phyloP scores from a whole-genome alignment of 2,329 filamentous ascomycete genomes.

The Fusarium continuum region DNA sequence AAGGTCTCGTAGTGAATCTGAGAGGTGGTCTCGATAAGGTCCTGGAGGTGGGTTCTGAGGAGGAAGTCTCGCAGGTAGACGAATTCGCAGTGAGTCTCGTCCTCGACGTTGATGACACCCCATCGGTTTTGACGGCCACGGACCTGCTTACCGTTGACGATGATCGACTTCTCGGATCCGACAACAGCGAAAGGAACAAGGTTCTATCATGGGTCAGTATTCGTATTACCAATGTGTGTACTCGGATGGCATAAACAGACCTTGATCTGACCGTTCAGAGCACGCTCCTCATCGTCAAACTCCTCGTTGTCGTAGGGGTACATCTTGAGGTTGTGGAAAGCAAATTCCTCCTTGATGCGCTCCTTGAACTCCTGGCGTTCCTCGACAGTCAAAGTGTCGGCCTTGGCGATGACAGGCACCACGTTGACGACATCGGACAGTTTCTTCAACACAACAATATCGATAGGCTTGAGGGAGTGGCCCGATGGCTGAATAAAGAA shows the following conservation, averaged over 20 bases:
- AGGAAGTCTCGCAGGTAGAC: slow-evolving; percentile 98
- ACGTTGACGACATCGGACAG: slow-evolving; percentile 99
- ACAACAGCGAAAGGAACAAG: slow-evolving; percentile 98
- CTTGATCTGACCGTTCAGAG: slow-evolving; percentile 96
- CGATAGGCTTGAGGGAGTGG: slow-evolving; percentile 98
- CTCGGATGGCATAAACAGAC: slow-evolving; percentile 57
- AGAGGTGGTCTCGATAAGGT: slow-evolving; percentile 98
- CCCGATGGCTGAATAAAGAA: slow-evolving; percentile 99
- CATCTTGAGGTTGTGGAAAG: slow-evolving; percentile 99
- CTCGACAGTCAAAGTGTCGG: slow-evolving; percentile 93
- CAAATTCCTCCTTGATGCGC: slow-evolving; percentile 99
- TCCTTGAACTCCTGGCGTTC: slow-evolving; percentile 98
- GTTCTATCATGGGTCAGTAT: slow-evolving; percentile 65
- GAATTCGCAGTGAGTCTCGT: slow-evolving; percentile 99
- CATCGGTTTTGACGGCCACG: slow-evolving; percentile 98
- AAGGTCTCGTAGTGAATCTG: slow-evolving; percentile 99
- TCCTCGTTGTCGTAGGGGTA: slow-evolving; percentile 99
- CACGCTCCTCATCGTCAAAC: slow-evolving; percentile 95
- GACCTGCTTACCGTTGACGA: slow-evolving; percentile 96
- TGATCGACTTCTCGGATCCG: slow-evolving; percentile 97
- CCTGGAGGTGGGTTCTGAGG: slow-evolving; percentile 96
- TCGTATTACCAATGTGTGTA: neutral
- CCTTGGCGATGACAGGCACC: slow-evolving; percentile 98
- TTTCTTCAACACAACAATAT: slow-evolving; percentile 99
- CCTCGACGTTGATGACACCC: slow-evolving; percentile 99